A percentile compares a stretch with the other conserved stretches of the same genome.
phyloP scores from a whole-genome alignment of 805 yeast genomes.

The Lipomyces starkeyi region DNA sequence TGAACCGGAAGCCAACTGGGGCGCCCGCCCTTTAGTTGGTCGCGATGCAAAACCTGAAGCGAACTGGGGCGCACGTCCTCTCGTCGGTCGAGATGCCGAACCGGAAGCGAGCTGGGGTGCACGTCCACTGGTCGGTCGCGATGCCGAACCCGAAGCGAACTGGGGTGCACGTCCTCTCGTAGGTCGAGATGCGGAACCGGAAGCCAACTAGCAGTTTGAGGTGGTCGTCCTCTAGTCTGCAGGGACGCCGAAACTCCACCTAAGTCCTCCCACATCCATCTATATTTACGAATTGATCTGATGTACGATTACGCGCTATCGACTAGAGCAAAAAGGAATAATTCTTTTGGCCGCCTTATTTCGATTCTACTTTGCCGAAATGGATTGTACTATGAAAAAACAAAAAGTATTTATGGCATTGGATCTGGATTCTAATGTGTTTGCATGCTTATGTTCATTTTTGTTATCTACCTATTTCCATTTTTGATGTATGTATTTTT shows the following conservation, averaged over 20 bases:
- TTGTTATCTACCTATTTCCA: neutral
- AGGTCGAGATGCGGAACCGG: constrained; percentile 29
- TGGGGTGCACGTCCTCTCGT: constrained; percentile 25
- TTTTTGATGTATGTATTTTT: neutral
- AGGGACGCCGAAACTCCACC: constrained; percentile 19
- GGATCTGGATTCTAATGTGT: neutral
- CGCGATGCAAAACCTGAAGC: constrained; percentile 29
- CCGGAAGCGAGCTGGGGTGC: constrained; percentile 13
- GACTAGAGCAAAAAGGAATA: neutral
- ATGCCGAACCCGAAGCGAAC: constrained; percentile 26
- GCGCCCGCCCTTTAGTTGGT: constrained; percentile 13
- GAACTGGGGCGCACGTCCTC: constrained; percentile 12
- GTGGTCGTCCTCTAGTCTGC: constrained; percentile 14
- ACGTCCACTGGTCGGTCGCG: constrained; percentile 25
- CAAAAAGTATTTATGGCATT: neutral
- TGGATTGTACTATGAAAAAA: too few relatives aligned
- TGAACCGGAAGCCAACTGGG: constrained; percentile 15
- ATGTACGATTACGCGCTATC: neutral
- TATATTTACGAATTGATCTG: neutral
- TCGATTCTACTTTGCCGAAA: neutral
- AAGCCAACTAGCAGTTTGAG: neutral
- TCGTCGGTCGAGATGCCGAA: constrained; percentile 12
- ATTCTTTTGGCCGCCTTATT: neutral
- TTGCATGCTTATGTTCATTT: neutral
- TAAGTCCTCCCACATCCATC: neutral